Percentiles rank a stretch among this genome's conserved stretches.
Evolutionary conservation across 2,329 filamentous ascomycete genomes (phyloP).

Genomic region (Cladobotryum protrusum): DNA sequence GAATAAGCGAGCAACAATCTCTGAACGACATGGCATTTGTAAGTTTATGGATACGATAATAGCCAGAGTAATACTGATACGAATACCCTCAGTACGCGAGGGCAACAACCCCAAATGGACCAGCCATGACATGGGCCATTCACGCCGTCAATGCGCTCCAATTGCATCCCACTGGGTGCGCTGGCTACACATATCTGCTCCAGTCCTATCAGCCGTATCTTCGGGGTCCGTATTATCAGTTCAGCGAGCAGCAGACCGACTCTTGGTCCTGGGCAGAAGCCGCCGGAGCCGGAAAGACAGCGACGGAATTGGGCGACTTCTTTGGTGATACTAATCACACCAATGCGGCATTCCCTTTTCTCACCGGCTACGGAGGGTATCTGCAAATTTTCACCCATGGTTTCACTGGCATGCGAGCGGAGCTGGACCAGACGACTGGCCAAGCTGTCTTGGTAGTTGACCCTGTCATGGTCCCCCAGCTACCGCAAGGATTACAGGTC

Average conservation of each 20-base stretch:
- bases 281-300: background rate
- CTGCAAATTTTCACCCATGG: background rate
- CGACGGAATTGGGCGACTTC: background rate
- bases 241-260: background rate
- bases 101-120: background rate
- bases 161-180: background rate
- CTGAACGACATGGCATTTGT: constrained; percentile 1
- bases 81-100: background rate
- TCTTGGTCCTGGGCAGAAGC: background rate
- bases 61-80: no score
- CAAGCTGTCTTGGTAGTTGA: background rate
- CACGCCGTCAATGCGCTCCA: background rate
- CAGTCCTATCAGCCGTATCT: background rate
- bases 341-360: background rate
- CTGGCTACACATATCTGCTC: background rate
- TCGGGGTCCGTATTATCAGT: background rate
- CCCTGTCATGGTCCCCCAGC: background rate
- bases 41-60: background rate
- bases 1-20: background rate
- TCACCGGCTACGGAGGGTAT: background rate
- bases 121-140: background rate
- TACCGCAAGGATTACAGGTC: background rate
- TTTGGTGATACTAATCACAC: background rate
- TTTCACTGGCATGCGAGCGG: background rate
- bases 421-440: background rate